A percentile compares a stretch with the other conserved stretches of the same genome.
phyloP scores from a whole-genome alignment of 768 basidiomycete species.

The Gyrodon lividus region DNA sequence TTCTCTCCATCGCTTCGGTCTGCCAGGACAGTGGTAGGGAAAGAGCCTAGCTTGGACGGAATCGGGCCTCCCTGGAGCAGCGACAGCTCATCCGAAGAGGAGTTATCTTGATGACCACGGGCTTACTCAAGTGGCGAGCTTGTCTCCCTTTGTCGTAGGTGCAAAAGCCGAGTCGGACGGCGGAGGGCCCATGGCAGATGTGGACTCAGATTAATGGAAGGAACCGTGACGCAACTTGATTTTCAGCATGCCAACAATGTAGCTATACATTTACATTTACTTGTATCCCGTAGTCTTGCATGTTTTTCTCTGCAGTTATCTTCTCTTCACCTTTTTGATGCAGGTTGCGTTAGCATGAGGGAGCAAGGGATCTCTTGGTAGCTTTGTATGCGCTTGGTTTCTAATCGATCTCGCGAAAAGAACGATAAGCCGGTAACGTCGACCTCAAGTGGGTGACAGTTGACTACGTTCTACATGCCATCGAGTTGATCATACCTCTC shows the following conservation, averaged over 20 bases:
- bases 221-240: neutral
- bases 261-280: neutral
- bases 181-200: conserved; percentile 18
- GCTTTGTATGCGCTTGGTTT: too few species aligned
- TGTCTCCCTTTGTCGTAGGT: conserved; percentile 8
- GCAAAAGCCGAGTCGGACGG: conserved; percentile 16
- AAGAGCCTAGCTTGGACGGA: conserved; percentile 29
- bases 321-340: neutral
- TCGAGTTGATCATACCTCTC: too few species aligned
- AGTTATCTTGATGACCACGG: conserved; percentile 21
- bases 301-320: neutral
- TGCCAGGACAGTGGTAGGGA: conserved; percentile 19
- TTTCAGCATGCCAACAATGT: neutral
- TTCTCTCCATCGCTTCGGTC: conserved; percentile 30
- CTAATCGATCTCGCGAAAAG: too few species aligned
- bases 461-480: too few species aligned
- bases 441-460: too few species aligned
- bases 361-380: too few species aligned
- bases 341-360: too few species aligned
- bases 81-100: conserved; percentile 58
- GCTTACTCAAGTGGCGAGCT: conserved; percentile 5
- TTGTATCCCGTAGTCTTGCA: conserved; percentile 5
- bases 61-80: conserved; percentile 52
- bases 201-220: conserved; percentile 20
- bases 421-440: too few species aligned